Conservation (phyloP, 2,329 filamentous ascomycete genomes). For the Penicillium occitanis region DNA sequence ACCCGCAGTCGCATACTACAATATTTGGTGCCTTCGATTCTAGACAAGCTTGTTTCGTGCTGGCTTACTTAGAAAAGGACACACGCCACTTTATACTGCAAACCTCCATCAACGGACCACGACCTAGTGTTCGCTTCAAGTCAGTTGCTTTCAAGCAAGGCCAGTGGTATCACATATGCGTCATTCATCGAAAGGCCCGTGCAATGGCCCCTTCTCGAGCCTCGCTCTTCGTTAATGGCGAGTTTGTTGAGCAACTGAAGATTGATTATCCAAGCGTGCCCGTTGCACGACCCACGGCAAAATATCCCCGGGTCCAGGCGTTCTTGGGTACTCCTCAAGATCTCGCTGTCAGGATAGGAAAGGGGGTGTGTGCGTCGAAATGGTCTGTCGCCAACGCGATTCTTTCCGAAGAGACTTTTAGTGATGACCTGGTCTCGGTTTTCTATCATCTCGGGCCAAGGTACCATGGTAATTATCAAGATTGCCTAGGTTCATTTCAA, state of each 20-base stretch:
- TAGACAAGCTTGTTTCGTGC: slow-evolving; percentile 87
- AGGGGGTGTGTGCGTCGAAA: slow-evolving; percentile 70
- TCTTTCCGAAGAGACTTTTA: slow-evolving; percentile 81
- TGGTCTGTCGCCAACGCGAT: slow-evolving; percentile 92
- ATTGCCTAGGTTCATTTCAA: slow-evolving; percentile 91
- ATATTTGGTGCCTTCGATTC: slow-evolving; percentile 93
- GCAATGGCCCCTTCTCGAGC: slow-evolving; percentile 76
- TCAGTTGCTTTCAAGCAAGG: slow-evolving; percentile 71
- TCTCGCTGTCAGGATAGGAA: slow-evolving; percentile 72
- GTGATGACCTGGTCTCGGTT: slow-evolving; percentile 88
- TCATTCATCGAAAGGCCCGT: slow-evolving; percentile 79
- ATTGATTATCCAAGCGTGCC: slow-evolving; percentile 82
- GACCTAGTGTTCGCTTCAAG: slow-evolving; percentile 92
- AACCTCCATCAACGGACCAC: slow-evolving; percentile 81
- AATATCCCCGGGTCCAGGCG: slow-evolving; percentile 68
- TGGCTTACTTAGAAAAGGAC: slow-evolving; percentile 91
- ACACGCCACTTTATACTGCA: slow-evolving; percentile 93
- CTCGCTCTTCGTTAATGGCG: slow-evolving; percentile 85
- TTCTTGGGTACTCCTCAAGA: slow-evolving; percentile 92
- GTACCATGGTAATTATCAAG: slow-evolving; percentile 95
- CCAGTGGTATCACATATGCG: slow-evolving; percentile 88
- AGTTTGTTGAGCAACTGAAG: slow-evolving; percentile 89
- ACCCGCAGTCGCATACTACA: slow-evolving; percentile 82
- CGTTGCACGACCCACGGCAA: slow-evolving; percentile 57
- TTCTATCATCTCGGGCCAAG: slow-evolving; percentile 85